Conservation (phyloP, 2,329 filamentous ascomycete species). For the Daldinia sp. region DNA sequence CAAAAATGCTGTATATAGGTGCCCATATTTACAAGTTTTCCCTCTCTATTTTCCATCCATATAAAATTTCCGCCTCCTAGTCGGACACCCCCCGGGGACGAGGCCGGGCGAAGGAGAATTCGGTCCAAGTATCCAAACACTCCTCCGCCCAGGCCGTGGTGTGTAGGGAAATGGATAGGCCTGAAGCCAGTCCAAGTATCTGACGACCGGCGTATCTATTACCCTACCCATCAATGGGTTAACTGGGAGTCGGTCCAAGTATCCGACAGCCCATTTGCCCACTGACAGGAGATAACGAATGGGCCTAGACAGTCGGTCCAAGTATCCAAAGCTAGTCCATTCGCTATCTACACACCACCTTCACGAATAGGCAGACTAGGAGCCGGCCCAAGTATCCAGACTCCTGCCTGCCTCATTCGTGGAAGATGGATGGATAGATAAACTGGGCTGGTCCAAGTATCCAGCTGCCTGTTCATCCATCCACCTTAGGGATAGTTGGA, state of each 20-base stretch:
- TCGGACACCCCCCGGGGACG: constrained; percentile 3
- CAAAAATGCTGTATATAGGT: constrained; percentile 12
- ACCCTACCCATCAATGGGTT: background rate
- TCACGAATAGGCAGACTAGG: background rate
- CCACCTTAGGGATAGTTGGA: background rate
- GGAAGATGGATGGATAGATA: background rate
- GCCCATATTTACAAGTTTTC: constrained; percentile 6
- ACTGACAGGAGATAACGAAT: background rate
- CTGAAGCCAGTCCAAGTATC: background rate
- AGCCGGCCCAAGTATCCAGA: constrained; percentile 1
- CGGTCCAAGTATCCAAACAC: background rate
- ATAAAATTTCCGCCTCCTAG: background rate
- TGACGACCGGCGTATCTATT: background rate
- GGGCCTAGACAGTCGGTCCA: background rate
- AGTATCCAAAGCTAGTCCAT: background rate
- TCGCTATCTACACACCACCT: background rate
- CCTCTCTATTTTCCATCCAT: background rate
- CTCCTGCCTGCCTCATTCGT: background rate
- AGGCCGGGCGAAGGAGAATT: background rate
- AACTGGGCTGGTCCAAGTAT: background rate
- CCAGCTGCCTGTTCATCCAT: background rate
- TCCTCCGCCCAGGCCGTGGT: background rate
- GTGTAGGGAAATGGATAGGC: background rate
- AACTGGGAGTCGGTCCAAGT: constrained; percentile 1
- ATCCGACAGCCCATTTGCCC: background rate